Conservation (phyloP, 306 rosid genomes). For the Sechiopsis laciniata region DNA sequence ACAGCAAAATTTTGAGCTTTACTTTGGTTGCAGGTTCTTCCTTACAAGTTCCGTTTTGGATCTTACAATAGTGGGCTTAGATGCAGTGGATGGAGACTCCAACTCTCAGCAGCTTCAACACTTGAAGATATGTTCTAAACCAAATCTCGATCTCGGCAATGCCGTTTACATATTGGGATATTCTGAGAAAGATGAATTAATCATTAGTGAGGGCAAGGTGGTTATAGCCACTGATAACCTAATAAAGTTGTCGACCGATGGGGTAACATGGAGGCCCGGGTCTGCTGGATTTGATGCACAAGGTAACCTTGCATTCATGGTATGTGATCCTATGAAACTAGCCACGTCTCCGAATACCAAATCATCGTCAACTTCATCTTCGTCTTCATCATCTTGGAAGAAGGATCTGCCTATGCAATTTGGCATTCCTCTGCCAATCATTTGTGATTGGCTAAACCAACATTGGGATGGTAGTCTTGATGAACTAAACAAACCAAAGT, state of each 20-base stretch:
- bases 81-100: conserved; percentile 74
- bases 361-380: conserved; percentile 74
- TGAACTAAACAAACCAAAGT: conserved; percentile 88
- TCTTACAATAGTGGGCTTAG: conserved; percentile 95
- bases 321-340: conserved; percentile 95
- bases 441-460: conserved; percentile 95
- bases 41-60: conserved; percentile 89
- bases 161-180: conserved; percentile 81
- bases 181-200: conserved; percentile 61
- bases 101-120: conserved; percentile 59
- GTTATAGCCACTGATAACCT: conserved; percentile 95
- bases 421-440: conserved; percentile 82
- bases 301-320: conserved; percentile 94
- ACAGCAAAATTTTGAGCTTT: neutral
- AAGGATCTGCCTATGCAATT: conserved; percentile 85
- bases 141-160: conserved; percentile 79
- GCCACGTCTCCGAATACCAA: conserved; percentile 87
- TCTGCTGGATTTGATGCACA: conserved; percentile 91
- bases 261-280: conserved; percentile 75
- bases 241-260: conserved; percentile 82
- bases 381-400: conserved; percentile 75
- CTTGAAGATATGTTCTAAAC: conserved; percentile 75
- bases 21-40: conserved; percentile 78
- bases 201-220: conserved; percentile 88
- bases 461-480: conserved; percentile 99